Conservation (phyloP, 768 basidiomycete genomes). For the Trametes sanguinea region DNA sequence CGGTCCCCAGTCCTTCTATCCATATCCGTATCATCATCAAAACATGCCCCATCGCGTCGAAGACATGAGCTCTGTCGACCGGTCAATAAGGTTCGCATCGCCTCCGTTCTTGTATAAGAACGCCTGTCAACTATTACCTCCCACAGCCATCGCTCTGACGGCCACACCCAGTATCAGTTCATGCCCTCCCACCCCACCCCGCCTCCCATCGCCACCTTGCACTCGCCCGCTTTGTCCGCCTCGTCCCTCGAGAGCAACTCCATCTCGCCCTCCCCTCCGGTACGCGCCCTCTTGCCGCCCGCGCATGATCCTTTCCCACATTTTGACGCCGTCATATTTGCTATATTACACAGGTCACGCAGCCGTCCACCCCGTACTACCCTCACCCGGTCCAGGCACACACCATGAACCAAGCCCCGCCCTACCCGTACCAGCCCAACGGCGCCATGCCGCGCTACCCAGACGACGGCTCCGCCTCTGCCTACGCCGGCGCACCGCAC, state of each 20-base stretch:
- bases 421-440: conserved; percentile 24
- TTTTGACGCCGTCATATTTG: conserved; percentile 38
- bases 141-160: conserved; percentile 38
- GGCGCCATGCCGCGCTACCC: conserved; percentile 18
- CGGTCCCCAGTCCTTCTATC: conserved; percentile 19
- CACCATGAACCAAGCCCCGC: conserved; percentile 19
- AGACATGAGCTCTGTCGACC: conserved; percentile 29
- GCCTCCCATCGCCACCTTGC: conserved; percentile 50
- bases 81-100: conserved; percentile 35
- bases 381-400: conserved; percentile 18
- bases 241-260: conserved; percentile 63
- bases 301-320: conserved; percentile 40
- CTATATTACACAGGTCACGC: conserved; percentile 25
- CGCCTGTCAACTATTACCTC: conserved; percentile 22
- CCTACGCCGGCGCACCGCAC: conserved; percentile 30
- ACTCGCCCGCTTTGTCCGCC: conserved; percentile 62
- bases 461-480: conserved; percentile 12
- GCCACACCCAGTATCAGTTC: conserved; percentile 42
- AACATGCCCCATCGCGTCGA: conserved; percentile 58
- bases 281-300: conserved; percentile 35
- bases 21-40: conserved; percentile 25
- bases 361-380: conserved; percentile 28
- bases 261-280: conserved; percentile 54
- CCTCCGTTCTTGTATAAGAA: conserved; percentile 32
- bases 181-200: conserved; percentile 42